phyloP scores from a whole-genome alignment of 768 basidiomycete species.

The Podaxis mareebaensis region DNA sequence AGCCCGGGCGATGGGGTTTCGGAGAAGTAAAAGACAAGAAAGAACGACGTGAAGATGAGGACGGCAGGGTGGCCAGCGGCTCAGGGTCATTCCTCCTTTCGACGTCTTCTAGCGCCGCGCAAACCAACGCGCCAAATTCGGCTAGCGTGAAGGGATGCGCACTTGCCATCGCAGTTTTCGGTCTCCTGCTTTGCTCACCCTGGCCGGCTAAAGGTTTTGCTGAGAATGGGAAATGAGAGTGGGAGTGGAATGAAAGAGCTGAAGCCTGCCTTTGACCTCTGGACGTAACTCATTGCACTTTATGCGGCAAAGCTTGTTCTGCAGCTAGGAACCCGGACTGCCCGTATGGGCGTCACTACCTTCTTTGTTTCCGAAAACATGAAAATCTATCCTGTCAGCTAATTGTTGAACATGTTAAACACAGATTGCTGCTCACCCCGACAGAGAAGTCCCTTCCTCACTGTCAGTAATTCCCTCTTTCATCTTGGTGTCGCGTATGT shows the following conservation, averaged over 20 bases:
- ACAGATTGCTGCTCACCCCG: neutral
- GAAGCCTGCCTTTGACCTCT: neutral
- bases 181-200: neutral
- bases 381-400: neutral
- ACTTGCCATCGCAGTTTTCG: neutral
- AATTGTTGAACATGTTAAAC: neutral
- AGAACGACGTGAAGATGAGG: conserved; percentile 6
- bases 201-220: neutral
- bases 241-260: neutral
- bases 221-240: neutral
- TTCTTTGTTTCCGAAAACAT: neutral
- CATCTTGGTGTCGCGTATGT: neutral
- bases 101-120: conserved; percentile 8
- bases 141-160: conserved; percentile 12
- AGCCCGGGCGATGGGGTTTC: neutral
- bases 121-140: conserved; percentile 14
- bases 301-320: conserved; percentile 10
- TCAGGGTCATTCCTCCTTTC: conserved; percentile 6
- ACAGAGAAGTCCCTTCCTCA: neutral
- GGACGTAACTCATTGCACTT: neutral
- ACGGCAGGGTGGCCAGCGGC: neutral
- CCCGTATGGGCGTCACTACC: conserved; percentile 2
- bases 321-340: conserved; percentile 5
- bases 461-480: neutral
- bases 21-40: conserved; percentile 12